phyloP scores from a whole-genome alignment of 2,329 filamentous ascomycete genomes.

The Stenocarpella maydis region DNA sequence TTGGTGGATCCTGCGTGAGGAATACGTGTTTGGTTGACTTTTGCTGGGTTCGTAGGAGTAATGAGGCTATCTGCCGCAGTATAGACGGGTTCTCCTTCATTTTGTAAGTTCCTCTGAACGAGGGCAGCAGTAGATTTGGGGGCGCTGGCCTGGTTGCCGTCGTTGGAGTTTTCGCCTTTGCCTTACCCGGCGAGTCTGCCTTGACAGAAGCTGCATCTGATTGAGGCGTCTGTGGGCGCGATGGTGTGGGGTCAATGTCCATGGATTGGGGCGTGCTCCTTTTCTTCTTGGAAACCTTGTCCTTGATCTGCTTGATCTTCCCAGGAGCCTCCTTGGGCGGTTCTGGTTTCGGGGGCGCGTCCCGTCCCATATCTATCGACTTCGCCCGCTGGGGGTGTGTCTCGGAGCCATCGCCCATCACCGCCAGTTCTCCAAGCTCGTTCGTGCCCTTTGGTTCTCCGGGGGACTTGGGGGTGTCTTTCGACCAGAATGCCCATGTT shows the following conservation, averaged over 20 bases:
- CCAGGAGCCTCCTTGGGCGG: conserved; percentile 46
- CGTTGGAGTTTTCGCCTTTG: conserved; percentile 53
- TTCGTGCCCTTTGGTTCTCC: conserved; percentile 41
- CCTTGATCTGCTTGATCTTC: conserved; percentile 43
- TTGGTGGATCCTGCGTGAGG: conserved; percentile 72
- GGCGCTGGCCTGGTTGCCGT: conserved; percentile 49
- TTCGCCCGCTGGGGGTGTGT: conserved; percentile 59
- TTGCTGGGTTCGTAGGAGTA: conserved; percentile 65
- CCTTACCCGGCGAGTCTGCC: conserved; percentile 40
- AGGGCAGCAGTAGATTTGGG: conserved; percentile 73
- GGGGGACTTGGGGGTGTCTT: conserved; percentile 54
- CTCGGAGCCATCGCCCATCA: conserved; percentile 65
- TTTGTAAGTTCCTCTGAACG: conserved; percentile 73
- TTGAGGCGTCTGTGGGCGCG: conserved; percentile 47
- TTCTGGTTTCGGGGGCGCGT: conserved; percentile 34
- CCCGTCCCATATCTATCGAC: conserved; percentile 51
- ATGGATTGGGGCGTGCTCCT: conserved; percentile 56
- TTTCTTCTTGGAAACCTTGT: conserved; percentile 49
- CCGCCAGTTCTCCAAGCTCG: conserved; percentile 62
- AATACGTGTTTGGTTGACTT: conserved; percentile 74
- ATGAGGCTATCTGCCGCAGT: conserved; percentile 68
- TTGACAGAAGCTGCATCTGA: conserved; percentile 42
- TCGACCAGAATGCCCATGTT: conserved; percentile 85
- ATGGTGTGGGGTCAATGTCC: conserved; percentile 53
- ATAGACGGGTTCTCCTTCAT: conserved; percentile 74